phyloP scores from a whole-genome alignment of 192 early-diverging fungal genomes.

The Gaertneriomyces sp. region DNA sequence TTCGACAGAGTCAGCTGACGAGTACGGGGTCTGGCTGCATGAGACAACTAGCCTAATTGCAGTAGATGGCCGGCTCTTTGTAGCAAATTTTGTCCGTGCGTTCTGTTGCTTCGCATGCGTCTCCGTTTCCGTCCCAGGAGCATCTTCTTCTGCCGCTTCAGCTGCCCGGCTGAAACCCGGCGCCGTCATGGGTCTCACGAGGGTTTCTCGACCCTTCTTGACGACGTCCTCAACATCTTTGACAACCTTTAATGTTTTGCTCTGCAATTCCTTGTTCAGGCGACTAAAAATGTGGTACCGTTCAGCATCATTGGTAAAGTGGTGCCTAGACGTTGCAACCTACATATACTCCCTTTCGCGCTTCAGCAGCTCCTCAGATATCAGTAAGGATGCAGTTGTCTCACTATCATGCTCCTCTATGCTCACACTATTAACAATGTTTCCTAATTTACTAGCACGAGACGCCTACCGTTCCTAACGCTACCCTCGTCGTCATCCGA shows the following conservation, averaged over 20 bases:
- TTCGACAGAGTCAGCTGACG: no score
- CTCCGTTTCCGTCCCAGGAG: background rate
- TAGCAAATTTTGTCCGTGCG: no score
- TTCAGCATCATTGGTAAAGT: no score
- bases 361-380: slow-evolving; percentile 42
- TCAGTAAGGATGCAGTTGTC: background rate
- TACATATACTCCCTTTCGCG: slow-evolving; percentile 44
- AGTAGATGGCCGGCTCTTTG: no score
- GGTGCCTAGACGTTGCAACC: background rate
- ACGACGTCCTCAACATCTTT: slow-evolving; percentile 41
- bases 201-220: slow-evolving; percentile 46
- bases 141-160: slow-evolving; percentile 22
- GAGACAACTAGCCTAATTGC: no score
- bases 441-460: no score
- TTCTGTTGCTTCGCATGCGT: no score
- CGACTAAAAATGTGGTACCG: slow-evolving; percentile 20
- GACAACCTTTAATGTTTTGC: slow-evolving; percentile 39
- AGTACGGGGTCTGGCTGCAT: no score
- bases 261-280: slow-evolving; percentile 45
- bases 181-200: slow-evolving; percentile 37
- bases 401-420: slow-evolving; percentile 2
- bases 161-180: slow-evolving; percentile 31
- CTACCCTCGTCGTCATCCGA: no score
- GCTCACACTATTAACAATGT: background rate
- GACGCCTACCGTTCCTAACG: no score